phyloP scores from a whole-genome alignment of 306 rosid species.

The Pyrus betulifolia region DNA sequence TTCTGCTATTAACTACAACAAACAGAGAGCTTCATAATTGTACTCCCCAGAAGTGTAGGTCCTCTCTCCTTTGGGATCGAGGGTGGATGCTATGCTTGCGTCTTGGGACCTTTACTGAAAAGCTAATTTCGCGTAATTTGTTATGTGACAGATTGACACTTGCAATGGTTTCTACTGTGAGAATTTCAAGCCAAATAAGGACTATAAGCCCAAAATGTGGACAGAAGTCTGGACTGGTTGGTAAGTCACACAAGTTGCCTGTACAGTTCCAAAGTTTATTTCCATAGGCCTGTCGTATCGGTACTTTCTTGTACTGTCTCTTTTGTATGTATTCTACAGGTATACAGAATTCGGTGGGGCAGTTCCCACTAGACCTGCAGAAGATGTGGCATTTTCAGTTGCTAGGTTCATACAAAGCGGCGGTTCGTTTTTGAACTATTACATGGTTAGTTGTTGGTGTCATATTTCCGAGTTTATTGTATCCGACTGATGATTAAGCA shows the following conservation, averaged over 20 bases:
- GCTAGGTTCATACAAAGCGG: constrained; percentile 80
- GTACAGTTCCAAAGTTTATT: neutral
- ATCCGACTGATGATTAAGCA: neutral
- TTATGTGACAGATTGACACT: constrained; percentile 60
- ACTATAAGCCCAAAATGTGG: constrained; percentile 86
- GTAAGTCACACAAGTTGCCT: constrained; percentile 37
- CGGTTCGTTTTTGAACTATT: constrained; percentile 82
- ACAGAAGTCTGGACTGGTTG: constrained; percentile 96
- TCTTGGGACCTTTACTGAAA: too few species aligned
- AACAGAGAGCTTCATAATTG: neutral
- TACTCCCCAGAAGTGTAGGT: neutral
- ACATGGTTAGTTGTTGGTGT: constrained; percentile 46
- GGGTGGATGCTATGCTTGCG: too few species aligned
- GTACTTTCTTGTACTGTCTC: neutral
- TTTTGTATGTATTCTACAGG: constrained; percentile 30
- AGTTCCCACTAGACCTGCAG: constrained; percentile 71
- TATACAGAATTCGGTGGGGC: constrained; percentile 87
- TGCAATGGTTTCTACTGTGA: constrained; percentile 94
- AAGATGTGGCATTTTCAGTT: constrained; percentile 78
- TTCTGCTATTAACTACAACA: neutral
- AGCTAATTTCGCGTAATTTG: neutral
- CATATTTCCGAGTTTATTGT: neutral
- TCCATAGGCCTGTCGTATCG: neutral
- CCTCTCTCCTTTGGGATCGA: too few species aligned
- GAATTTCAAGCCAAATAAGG: constrained; percentile 62